phyloP scores from a whole-genome alignment of 768 basidiomycete genomes.

The Mycena polygramma region DNA sequence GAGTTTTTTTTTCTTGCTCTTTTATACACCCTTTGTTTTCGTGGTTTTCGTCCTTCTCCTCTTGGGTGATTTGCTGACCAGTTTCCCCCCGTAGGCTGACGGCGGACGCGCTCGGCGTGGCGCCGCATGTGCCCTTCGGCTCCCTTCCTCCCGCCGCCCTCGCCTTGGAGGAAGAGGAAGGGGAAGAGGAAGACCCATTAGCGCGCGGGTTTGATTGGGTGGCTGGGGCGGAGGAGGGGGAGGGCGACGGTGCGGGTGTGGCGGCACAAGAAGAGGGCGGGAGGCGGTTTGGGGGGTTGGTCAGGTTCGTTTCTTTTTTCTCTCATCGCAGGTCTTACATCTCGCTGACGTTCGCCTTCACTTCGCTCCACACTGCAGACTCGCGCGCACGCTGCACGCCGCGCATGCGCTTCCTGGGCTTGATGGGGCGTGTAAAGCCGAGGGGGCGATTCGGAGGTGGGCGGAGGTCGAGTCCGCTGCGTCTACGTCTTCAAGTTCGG shows the following conservation, averaged over 20 bases:
- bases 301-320: slow-evolving; percentile 7
- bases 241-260: neutral
- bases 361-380: slow-evolving; percentile 3
- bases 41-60: too few species aligned
- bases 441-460: slow-evolving; percentile 24
- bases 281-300: slow-evolving; percentile 25
- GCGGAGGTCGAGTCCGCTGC: neutral
- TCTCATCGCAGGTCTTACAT: neutral
- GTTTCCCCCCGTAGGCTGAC: too few species aligned
- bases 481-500: neutral
- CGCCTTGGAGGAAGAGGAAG: neutral
- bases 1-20: slow-evolving; percentile 53
- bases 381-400: slow-evolving; percentile 18
- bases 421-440: slow-evolving; percentile 25
- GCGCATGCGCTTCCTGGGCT: slow-evolving; percentile 9
- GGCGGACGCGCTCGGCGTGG: slow-evolving; percentile 62
- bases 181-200: neutral
- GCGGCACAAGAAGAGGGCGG: slow-evolving; percentile 5
- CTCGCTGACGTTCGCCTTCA: neutral
- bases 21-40: too few species aligned
- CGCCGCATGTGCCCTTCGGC: slow-evolving; percentile 15
- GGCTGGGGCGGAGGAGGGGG: slow-evolving; percentile 10
- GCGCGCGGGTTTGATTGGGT: slow-evolving; percentile 1
- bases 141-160: neutral
- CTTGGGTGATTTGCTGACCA: too few species aligned